Base-by-base conservation (phyloP, 2,329 filamentous ascomycete genomes). In the Hansfordia pulvinata region DNA sequence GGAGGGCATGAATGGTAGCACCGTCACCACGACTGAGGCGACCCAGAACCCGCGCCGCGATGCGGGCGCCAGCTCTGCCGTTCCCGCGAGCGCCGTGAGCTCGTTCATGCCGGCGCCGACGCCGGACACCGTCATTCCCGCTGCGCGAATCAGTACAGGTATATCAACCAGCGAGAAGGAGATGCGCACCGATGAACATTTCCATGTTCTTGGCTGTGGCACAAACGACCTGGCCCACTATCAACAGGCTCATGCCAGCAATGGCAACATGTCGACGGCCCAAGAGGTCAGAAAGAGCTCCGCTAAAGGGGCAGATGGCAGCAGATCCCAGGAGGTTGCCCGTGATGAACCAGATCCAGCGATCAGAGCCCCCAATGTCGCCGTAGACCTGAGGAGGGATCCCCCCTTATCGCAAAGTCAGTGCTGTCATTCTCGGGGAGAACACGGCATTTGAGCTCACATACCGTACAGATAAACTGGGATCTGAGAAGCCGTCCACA, bases 101-200 rank as follows among this genome's bases (percentile, higher is more conserved):
- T 80, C 75, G 36, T 73, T 74, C 33, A 80, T 63, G 10, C 76
- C 76, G 8, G 74, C 73, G 18, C 75, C 76, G 5, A 69, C 54
- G 2, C 76, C 76, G 8, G 73, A 62, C 35, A 80, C 58, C 3
- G 45, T 43, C 55, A 60, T 60, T 10, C 57, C 54, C 25, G 45
- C 64, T 68, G 25, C 8, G 3, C 10, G 11, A 8, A 10, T 17
- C 13, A 10, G 11, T 6, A 10, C 7, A 17, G 4, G 12, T 5
- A 4, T 8, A 10, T 6, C 10, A 24, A 16, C 17, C 23, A 24
- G 23, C 14, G 9, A 18, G 4, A 22, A 13, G 3, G 33, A n/a
- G 36, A 25, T 11, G 10, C 17, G 15, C n/a, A 65, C 67, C 62
- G 36, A 78, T 76, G 34, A 75, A 73, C 16, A 54, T 48, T 34